phyloP scores from a whole-genome alignment of 2,329 filamentous ascomycete genomes.

The Ceratocystiopsis brevicomis region DNA sequence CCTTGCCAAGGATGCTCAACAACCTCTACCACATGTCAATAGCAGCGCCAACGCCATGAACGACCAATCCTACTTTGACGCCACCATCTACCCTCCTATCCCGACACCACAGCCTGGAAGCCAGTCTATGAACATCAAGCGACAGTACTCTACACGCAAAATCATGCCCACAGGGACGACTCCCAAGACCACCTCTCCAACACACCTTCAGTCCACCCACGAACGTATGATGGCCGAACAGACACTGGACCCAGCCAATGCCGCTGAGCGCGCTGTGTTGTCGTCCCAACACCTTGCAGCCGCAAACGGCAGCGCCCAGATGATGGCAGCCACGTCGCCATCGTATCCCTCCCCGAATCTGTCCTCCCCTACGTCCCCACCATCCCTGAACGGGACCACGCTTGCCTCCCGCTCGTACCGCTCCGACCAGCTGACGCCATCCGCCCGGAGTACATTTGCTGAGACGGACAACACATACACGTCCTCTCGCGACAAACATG shows the following conservation, averaged over 20 bases:
- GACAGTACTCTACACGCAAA: constrained; percentile 61
- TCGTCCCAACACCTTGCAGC: constrained; percentile 52
- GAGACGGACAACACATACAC: constrained; percentile 25
- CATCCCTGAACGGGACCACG: constrained; percentile 27
- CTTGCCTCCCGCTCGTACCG: constrained; percentile 44
- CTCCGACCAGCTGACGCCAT: constrained; percentile 34
- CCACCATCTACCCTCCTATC: constrained; percentile 8
- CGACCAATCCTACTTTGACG: constrained; percentile 25
- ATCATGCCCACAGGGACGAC: constrained; percentile 40
- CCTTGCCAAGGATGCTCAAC: constrained; percentile 76
- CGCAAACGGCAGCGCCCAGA: constrained; percentile 43
- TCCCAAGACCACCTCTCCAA: constrained; percentile 61
- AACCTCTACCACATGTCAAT: constrained; percentile 51
- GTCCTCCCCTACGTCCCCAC: constrained; percentile 48
- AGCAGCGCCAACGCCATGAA: constrained; percentile 10
- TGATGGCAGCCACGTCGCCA: constrained; percentile 24
- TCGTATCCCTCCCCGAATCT: constrained; percentile 46
- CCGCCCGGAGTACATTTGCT: constrained; percentile 35
- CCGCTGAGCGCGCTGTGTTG: constrained; percentile 45
- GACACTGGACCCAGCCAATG: constrained; percentile 48
- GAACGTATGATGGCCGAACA: constrained; percentile 45
- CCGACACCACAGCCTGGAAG: constrained; percentile 23
- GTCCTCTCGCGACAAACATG: constrained; percentile 18
- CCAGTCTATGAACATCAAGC: constrained; percentile 38
- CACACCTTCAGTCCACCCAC: constrained; percentile 49